Conservation (phyloP, 2,329 filamentous ascomycete species). For the Colletotrichum noveboracense region DNA sequence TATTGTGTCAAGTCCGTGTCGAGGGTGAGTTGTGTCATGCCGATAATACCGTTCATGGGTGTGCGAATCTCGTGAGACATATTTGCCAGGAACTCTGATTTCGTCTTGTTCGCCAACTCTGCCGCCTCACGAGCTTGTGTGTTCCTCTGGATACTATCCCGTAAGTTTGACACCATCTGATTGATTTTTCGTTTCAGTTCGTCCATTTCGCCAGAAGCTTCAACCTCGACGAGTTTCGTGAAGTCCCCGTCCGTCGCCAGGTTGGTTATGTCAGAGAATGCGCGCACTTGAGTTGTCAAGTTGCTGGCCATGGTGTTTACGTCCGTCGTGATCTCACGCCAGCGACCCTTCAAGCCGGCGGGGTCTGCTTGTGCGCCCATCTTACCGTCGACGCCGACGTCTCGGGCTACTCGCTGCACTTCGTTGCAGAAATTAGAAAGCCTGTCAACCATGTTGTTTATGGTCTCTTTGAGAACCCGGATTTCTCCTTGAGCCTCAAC, state of each 20-base stretch:
- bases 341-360: slow-evolving; percentile 88
- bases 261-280: slow-evolving; percentile 98
- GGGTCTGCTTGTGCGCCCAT: slow-evolving; percentile 98
- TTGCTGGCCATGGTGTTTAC: slow-evolving; percentile 90
- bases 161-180: slow-evolving; percentile 95
- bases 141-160: slow-evolving; percentile 96
- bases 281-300: slow-evolving; percentile 91
- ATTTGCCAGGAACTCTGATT: slow-evolving; percentile 97
- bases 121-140: slow-evolving; percentile 94
- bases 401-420: slow-evolving; percentile 92
- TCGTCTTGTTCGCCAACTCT: slow-evolving; percentile 96
- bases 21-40: slow-evolving; percentile 95
- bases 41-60: slow-evolving; percentile 96
- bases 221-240: slow-evolving; percentile 94
- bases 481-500: slow-evolving; percentile 96
- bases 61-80: slow-evolving; percentile 99
- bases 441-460: slow-evolving; percentile 98
- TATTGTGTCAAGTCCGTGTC: slow-evolving; percentile 95
- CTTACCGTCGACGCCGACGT: slow-evolving; percentile 96
- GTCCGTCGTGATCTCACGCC: slow-evolving; percentile 98
- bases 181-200: slow-evolving; percentile 99
- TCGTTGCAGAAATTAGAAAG: slow-evolving; percentile 96
- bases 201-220: slow-evolving; percentile 98
- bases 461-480: slow-evolving; percentile 90
- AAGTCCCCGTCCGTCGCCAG: slow-evolving; percentile 97